Evolutionary conservation across 2,329 filamentous ascomycete species (phyloP).

Genomic region (Mycosphaerella arachidis): DNA sequence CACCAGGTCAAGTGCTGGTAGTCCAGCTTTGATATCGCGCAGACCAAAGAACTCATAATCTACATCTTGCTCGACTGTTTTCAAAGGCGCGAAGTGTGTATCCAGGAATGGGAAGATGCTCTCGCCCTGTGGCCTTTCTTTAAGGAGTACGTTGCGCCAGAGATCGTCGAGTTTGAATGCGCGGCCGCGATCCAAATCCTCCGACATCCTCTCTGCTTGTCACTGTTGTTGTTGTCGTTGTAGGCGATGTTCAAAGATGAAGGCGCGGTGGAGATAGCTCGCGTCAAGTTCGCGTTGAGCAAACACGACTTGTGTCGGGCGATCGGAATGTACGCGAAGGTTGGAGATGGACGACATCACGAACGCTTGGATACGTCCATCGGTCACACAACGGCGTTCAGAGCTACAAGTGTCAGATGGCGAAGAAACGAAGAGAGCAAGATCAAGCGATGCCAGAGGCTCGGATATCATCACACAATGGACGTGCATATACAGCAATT

Average conservation of each 20-base stretch:
- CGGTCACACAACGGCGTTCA: too few relatives aligned
- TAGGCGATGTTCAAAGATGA: neutral
- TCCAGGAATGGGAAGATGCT: conserved; percentile 15
- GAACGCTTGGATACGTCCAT: too few relatives aligned
- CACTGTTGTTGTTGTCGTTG: neutral
- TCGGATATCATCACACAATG: too few relatives aligned
- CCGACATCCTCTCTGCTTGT: conserved; percentile 8
- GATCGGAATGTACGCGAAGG: too few relatives aligned
- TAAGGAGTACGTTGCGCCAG: conserved; percentile 19
- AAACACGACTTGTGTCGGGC: too few relatives aligned
- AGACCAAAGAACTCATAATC: neutral
- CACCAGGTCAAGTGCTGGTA: neutral
- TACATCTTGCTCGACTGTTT: neutral
- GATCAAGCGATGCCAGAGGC: neutral
- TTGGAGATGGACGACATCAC: too few relatives aligned
- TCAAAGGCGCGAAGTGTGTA: neutral
- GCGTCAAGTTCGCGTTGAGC: neutral
- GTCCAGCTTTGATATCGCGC: neutral
- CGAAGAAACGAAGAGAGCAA: too few relatives aligned
- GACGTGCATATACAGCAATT: neutral
- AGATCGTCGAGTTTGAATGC: conserved; percentile 23
- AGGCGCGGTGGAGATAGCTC: neutral
- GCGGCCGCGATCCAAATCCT: conserved; percentile 11
- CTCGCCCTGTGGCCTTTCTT: conserved; percentile 4
- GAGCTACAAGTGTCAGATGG: too few relatives aligned